A percentile compares a stretch with the other conserved stretches of the same genome.
phyloP scores from a whole-genome alignment of 2,329 filamentous ascomycete genomes.

The Scopulariopsis brevicaulis region DNA sequence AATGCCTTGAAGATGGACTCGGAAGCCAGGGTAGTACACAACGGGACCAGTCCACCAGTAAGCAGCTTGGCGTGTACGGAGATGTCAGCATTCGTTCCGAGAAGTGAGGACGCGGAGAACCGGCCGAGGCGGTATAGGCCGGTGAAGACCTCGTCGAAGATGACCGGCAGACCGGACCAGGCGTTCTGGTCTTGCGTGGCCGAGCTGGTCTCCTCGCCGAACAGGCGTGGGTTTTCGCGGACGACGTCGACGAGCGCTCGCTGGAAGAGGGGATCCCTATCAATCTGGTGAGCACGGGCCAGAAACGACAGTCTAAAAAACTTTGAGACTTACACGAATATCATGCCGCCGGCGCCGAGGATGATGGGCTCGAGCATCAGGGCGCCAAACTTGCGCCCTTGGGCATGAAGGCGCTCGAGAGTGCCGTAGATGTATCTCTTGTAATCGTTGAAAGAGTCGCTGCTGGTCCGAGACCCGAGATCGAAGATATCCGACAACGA shows the following conservation, averaged over 20 bases:
- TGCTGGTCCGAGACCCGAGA: slow-evolving; percentile 31
- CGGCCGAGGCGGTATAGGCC: slow-evolving; percentile 73
- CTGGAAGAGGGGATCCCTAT: slow-evolving; percentile 72
- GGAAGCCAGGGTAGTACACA: slow-evolving; percentile 67
- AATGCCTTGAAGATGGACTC: slow-evolving; percentile 64
- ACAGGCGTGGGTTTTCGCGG: slow-evolving; percentile 45
- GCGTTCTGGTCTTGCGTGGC: slow-evolving; percentile 11
- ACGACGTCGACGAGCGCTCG: slow-evolving; percentile 56
- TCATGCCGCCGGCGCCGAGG: slow-evolving; percentile 75
- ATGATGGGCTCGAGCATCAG: slow-evolving; percentile 73
- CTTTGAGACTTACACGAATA: slow-evolving; percentile 51
- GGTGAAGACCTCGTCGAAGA: slow-evolving; percentile 84
- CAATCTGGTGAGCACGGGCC: background rate
- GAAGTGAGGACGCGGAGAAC: slow-evolving; percentile 58
- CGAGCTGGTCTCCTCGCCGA: slow-evolving; percentile 20
- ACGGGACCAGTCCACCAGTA: slow-evolving; percentile 67
- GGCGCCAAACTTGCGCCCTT: slow-evolving; percentile 61
- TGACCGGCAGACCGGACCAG: slow-evolving; percentile 67
- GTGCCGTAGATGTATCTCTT: slow-evolving; percentile 43
- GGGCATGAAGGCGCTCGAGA: slow-evolving; percentile 35
- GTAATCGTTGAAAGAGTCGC: slow-evolving; percentile 39
- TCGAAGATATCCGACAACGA: slow-evolving; percentile 50
- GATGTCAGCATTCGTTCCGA: slow-evolving; percentile 59
- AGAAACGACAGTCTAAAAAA: background rate
- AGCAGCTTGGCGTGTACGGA: slow-evolving; percentile 75